A percentile compares a stretch with the other conserved stretches of the same genome.
These are phyloP conservation scores for Lentinula sp. DNA, from an alignment of 768 basidiomycete genomes.

Conservation along the genomic window DNA sequence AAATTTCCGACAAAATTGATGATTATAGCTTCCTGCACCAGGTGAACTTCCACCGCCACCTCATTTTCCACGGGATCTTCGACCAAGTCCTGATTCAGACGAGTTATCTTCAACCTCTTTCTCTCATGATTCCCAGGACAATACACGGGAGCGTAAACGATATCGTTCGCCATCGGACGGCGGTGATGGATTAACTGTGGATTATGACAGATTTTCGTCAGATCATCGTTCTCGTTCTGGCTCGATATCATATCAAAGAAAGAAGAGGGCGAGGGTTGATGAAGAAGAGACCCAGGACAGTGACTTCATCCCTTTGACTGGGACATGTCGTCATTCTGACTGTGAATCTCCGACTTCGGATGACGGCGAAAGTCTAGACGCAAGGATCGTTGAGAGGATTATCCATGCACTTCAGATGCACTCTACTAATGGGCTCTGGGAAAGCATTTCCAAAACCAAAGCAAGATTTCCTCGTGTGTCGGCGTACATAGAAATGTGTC, in stretches of 20 bases:
- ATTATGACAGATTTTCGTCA: background rate
- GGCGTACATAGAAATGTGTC: constrained; percentile 42
- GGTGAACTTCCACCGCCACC: constrained; percentile 26
- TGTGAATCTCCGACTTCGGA: constrained; percentile 25
- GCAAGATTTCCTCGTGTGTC: constrained; percentile 31
- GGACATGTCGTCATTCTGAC: background rate
- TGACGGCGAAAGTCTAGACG: constrained; percentile 31
- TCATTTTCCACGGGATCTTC: constrained; percentile 22
- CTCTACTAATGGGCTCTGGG: constrained; percentile 24
- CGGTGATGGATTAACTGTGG: background rate
- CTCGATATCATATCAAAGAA: background rate
- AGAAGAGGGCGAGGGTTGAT: background rate
- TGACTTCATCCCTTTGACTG: background rate
- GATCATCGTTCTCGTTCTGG: background rate
- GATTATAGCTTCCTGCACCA: constrained; percentile 25
- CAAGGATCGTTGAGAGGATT: constrained; percentile 37
- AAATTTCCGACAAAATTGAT: background rate
- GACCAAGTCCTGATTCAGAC: constrained; percentile 13
- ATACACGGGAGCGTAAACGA: constrained; percentile 8
- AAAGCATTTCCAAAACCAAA: constrained; percentile 37
- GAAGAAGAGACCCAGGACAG: background rate
- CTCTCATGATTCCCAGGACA: constrained; percentile 8
- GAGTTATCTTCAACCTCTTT: constrained; percentile 1
- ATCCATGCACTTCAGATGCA: constrained; percentile 37
- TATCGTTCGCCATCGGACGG: constrained; percentile 3